These are phyloP conservation scores for Penicillium taxi DNA, from an alignment of 495 filamentous ascomycete genomes.

Conservation along the genomic window DNA sequence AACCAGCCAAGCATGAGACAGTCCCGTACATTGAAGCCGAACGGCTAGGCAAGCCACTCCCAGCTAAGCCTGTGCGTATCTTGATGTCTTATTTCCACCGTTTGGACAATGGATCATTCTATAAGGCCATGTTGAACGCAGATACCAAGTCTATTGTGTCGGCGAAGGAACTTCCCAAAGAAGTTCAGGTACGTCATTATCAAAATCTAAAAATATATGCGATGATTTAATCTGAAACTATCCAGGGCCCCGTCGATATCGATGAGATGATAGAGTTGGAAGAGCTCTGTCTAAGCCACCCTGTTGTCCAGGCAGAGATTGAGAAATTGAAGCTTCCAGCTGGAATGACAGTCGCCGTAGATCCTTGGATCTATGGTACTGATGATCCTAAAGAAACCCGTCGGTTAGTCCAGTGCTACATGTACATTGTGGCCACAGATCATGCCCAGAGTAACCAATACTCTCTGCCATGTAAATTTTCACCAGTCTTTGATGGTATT, in stretches of 20 bases:
- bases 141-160: conserved; percentile 33
- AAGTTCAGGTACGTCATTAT: conserved; percentile 24
- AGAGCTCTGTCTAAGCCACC: conserved; percentile 29
- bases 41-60: conserved; percentile 24
- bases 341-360: conserved; percentile 34
- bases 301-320: conserved; percentile 36
- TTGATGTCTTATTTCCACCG: conserved; percentile 36
- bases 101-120: conserved; percentile 34
- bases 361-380: conserved; percentile 42
- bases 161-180: conserved; percentile 34
- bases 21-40: conserved; percentile 38
- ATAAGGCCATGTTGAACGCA: conserved; percentile 37
- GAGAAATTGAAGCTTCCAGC: conserved; percentile 35
- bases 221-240: background rate
- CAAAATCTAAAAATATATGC: background rate
- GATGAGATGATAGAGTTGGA: conserved; percentile 40
- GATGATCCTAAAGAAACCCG: conserved; percentile 31
- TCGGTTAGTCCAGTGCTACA: conserved; percentile 38
- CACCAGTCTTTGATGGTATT: conserved; percentile 62
- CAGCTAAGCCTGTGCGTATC: conserved; percentile 30
- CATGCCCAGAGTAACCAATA: conserved; percentile 61
- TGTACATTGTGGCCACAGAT: conserved; percentile 33
- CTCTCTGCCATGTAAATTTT: conserved; percentile 67
- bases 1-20: conserved; percentile 35
- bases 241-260: conserved; percentile 30